Conservation (phyloP, 2,329 filamentous ascomycete genomes). For the Fusarium ramigenum region DNA sequence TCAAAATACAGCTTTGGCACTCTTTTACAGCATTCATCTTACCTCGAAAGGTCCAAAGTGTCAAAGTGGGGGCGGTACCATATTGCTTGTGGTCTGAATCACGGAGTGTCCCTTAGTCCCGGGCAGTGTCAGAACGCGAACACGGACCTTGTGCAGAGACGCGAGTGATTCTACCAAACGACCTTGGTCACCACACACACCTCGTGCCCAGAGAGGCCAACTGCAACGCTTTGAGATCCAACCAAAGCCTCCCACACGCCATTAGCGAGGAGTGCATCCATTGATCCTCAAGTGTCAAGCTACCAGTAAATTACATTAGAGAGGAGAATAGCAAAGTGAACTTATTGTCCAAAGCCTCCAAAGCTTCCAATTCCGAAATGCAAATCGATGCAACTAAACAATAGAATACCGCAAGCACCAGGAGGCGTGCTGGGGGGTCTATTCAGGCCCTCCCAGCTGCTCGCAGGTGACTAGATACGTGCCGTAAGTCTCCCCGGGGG, state of each 20-base stretch:
- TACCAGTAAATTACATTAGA: not conserved
- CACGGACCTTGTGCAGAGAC: not conserved
- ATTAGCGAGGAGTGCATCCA: not conserved
- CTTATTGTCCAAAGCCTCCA: not conserved
- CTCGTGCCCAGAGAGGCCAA: fast-evolving
- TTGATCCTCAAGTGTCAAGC: not conserved
- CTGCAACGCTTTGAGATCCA: fast-evolving
- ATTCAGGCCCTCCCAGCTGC: not conserved
- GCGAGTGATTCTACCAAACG: not conserved
- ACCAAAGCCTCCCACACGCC: fast-evolving
- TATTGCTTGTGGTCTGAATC: not conserved
- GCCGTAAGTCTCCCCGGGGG: not conserved
- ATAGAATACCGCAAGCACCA: too few species aligned
- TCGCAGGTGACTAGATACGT: not conserved
- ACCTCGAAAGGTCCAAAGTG: not conserved
- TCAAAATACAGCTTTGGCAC: too few species aligned
- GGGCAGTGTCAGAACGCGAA: not conserved
- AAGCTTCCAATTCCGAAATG: fast-evolving
- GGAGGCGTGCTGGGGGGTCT: too few species aligned
- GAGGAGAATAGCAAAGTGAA: not conserved
- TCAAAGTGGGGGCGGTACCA: not conserved
- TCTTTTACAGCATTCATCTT: fast-evolving
- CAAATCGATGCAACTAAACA: not conserved
- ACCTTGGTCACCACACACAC: too few species aligned
- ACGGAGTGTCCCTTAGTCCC: not conserved